Percentiles rank a stretch among this genome's conserved stretches.
phyloP scores from a whole-genome alignment of 1,284 basidiomycete genomes.

The Leucoagaricus sp. region DNA sequence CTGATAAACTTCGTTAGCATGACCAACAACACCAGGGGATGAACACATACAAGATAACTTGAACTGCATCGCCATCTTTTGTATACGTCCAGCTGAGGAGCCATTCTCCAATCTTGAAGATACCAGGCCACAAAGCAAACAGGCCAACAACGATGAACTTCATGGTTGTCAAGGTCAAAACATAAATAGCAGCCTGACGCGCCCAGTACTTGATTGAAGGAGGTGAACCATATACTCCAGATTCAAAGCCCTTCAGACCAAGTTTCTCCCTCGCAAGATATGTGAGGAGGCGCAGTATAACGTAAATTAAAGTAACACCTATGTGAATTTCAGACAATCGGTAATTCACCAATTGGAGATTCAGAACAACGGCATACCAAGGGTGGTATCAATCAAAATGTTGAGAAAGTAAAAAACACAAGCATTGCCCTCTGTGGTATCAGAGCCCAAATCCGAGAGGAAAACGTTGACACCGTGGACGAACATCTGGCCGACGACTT shows the following conservation, averaged over 20 bases:
- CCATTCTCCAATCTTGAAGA: slow-evolving; percentile 80
- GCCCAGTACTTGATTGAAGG: slow-evolving; percentile 76
- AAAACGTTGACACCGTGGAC: slow-evolving; percentile 88
- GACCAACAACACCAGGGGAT: not conserved
- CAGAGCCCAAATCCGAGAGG: slow-evolving; percentile 71
- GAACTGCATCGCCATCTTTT: slow-evolving; percentile 58
- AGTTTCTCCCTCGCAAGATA: slow-evolving; percentile 67
- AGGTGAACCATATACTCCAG: slow-evolving; percentile 86
- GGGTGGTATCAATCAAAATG: slow-evolving; percentile 91
- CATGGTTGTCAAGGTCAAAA: slow-evolving; percentile 85
- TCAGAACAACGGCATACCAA: slow-evolving; percentile 55
- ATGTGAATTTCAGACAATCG: slow-evolving; percentile 11
- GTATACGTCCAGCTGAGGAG: slow-evolving; percentile 79
- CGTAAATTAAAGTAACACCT: slow-evolving; percentile 88
- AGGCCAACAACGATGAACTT: slow-evolving; percentile 83
- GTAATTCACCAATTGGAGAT: not conserved
- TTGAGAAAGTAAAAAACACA: slow-evolving; percentile 95
- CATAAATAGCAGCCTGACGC: slow-evolving; percentile 86
- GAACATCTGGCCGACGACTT: slow-evolving; percentile 89
- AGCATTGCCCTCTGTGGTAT: slow-evolving; percentile 74
- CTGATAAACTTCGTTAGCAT: slow-evolving; percentile 36
- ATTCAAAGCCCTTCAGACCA: slow-evolving; percentile 76
- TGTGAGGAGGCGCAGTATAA: slow-evolving; percentile 72
- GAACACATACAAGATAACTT: slow-evolving; percentile 78
- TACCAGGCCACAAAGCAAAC: slow-evolving; percentile 69